These are phyloP conservation scores for Leishmania turanica DNA, from an alignment of 208 protist species.

Conservation along the genomic window DNA sequence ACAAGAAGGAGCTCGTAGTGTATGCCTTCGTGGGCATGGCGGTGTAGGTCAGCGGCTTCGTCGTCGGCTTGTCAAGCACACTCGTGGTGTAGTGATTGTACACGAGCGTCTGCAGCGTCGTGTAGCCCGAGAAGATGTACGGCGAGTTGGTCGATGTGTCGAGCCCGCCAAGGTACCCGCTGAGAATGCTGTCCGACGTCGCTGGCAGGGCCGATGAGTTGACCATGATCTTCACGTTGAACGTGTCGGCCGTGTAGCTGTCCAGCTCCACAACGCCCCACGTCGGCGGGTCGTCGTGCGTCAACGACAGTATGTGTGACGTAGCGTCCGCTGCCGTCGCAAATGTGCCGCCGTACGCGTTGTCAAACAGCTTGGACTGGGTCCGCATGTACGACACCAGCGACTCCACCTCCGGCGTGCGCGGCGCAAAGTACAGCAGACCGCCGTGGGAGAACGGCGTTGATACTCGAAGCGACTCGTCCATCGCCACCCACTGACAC, in stretches of 20 bases:
- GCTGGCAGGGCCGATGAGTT: conserved; percentile 33
- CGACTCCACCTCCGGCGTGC: conserved; percentile 29
- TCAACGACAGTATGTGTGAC: conserved; percentile 9
- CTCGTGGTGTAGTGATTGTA: conserved; percentile 30
- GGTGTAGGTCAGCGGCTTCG: conserved; percentile 30
- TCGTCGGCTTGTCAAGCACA: neutral
- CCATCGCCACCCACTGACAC: conserved; percentile 51
- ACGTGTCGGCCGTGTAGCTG: conserved; percentile 3
- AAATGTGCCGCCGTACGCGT: conserved; percentile 47
- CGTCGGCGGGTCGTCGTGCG: conserved; percentile 3
- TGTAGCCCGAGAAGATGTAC: conserved; percentile 43
- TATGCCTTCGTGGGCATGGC: conserved; percentile 24
- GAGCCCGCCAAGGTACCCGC: conserved; percentile 24
- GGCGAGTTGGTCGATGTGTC: neutral
- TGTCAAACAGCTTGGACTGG: conserved; percentile 32
- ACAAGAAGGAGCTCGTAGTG: conserved; percentile 30
- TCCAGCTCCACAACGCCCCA: conserved; percentile 34
- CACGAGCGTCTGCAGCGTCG: conserved; percentile 36
- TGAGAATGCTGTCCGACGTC: neutral
- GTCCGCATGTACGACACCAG: conserved; percentile 44
- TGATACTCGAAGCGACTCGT: neutral
- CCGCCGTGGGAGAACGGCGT: conserved; percentile 37
- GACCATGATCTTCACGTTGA: conserved; percentile 30
- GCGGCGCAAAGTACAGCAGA: conserved; percentile 48
- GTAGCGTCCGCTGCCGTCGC: conserved; percentile 10